phyloP scores from a whole-genome alignment of 2,329 filamentous ascomycete species.

The Cordyceps cateniannulata region DNA sequence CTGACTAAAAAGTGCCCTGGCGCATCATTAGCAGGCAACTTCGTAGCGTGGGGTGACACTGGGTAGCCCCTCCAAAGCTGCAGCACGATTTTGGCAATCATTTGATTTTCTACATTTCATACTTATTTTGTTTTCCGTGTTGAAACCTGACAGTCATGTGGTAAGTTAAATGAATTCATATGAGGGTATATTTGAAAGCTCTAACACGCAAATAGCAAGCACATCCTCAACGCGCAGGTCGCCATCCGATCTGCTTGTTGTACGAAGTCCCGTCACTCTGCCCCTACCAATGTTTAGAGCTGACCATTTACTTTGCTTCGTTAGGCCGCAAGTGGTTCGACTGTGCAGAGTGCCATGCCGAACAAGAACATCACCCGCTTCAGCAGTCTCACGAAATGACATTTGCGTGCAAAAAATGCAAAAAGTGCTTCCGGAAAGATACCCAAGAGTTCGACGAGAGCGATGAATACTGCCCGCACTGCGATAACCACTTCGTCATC shows the following conservation, averaged over 20 bases:
- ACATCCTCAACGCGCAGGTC: conserved; percentile 96
- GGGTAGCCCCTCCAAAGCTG: conserved; percentile 1
- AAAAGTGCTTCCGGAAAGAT: conserved; percentile 95
- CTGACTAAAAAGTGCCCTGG: conserved; percentile 5
- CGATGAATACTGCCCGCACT: conserved; percentile 98
- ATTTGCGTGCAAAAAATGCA: conserved; percentile 98
- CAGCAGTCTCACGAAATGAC: conserved; percentile 77
- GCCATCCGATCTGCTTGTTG: conserved; percentile 94
- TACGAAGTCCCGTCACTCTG: conserved; percentile 37
- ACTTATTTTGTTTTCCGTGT: no score
- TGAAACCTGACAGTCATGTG: conserved; percentile 25
- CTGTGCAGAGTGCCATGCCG: conserved; percentile 88
- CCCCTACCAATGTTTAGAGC: conserved; percentile 6
- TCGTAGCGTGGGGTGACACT: background rate
- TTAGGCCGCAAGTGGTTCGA: conserved; percentile 96
- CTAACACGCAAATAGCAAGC: conserved; percentile 60
- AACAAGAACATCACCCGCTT: conserved; percentile 71
- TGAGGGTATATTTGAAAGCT: background rate
- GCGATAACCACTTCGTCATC: conserved; percentile 96
- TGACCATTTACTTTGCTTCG: background rate
- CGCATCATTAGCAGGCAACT: no score
- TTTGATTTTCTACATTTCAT: background rate
- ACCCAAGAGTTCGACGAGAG: conserved; percentile 87
- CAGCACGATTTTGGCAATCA: background rate
- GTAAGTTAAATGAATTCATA: conserved; percentile 20